Evolutionary conservation across 2,329 filamentous ascomycete genomes (phyloP), one percentile per base, ranked within the genome.

Genomic region (Didymella pomorum): DNA sequence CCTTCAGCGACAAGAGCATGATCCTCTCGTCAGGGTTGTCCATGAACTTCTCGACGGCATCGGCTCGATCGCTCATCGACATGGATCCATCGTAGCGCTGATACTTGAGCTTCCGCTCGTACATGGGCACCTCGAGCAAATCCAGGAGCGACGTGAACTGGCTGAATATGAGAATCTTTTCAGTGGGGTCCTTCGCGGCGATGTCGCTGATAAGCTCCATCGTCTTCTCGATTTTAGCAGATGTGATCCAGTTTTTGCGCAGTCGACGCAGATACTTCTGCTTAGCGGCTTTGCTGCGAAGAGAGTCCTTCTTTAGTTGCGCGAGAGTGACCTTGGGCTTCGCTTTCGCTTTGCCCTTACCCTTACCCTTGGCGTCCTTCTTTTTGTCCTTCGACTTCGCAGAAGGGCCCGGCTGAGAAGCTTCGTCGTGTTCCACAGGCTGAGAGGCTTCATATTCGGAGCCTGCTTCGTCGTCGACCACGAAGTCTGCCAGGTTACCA

Each of bases 141-240:
- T 94, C 91, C 2, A 95, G 85, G 18, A 94, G 81, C 0, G 89
- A 87, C 0, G 91, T 93, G 79, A 91, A 95, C 68, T 93, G 90
- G 56, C 87, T 91, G 79, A 95, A 95, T 62, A 95, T 84, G 52
- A 95, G 89, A 0, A 89, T 91, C 76, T 94, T 94, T 73, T 92
- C 89, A 1, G 83, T 83, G 2, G 84, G 70, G 29, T 81, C 79
- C 10, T 78, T 76, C n/a, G 69, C 69, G 52, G 80, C 76, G 56
- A 86, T 82, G 14, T 79, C 73, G 11, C 79, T 72, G 12, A 94
- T 78, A 7, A 93, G 81, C 53, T 90, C 86, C 55, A 91, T 78
- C 7, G 87, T 86, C 71, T 89, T 88, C 21, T 86, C 84, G 28
- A 92, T 87, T 76, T 94, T 95, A 26, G 90, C 87, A 20, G 90